Conservation (phyloP, 805 yeast species). For the Priceomyces castillae region DNA sequence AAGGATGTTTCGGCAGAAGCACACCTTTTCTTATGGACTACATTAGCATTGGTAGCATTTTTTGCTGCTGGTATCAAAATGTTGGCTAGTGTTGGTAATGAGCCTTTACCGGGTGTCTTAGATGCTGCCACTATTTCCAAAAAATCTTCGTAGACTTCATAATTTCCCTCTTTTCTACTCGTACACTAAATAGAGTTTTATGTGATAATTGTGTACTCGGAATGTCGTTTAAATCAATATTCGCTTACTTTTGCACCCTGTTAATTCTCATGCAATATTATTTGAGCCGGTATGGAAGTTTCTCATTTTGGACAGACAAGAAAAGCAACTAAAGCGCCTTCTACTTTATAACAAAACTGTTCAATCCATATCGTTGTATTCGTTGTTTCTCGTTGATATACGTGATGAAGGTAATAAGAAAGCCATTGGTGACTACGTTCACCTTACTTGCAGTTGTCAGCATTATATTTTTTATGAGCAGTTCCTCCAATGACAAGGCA, state of each 20-base stretch:
- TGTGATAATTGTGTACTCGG: background rate
- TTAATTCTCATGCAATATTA: no score
- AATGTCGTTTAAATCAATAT: no score
- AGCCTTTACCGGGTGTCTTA: slow-evolving; percentile 67
- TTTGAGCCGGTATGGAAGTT: no score
- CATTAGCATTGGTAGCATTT: slow-evolving; percentile 44
- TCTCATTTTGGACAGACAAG: no score
- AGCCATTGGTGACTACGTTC: slow-evolving; percentile 27
- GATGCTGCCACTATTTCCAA: slow-evolving; percentile 53
- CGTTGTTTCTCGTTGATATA: no score
- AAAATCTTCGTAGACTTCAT: slow-evolving; percentile 16
- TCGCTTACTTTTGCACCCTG: no score
- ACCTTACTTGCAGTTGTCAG: slow-evolving; percentile 22
- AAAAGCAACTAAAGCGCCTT: no score
- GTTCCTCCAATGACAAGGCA: slow-evolving; percentile 15
- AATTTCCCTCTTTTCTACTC: background rate
- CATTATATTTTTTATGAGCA: slow-evolving; percentile 26
- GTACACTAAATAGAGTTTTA: background rate
- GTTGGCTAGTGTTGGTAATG: slow-evolving; percentile 52
- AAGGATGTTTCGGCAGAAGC: slow-evolving; percentile 64
- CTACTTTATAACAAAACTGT: no score
- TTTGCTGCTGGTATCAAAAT: slow-evolving; percentile 54
- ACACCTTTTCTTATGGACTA: slow-evolving; percentile 68
- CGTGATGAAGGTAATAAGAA: slow-evolving; percentile 23
- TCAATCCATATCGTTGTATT: no score